Conservation (phyloP, 2,329 filamentous ascomycete species). For the Ampelomyces quisqualis region DNA sequence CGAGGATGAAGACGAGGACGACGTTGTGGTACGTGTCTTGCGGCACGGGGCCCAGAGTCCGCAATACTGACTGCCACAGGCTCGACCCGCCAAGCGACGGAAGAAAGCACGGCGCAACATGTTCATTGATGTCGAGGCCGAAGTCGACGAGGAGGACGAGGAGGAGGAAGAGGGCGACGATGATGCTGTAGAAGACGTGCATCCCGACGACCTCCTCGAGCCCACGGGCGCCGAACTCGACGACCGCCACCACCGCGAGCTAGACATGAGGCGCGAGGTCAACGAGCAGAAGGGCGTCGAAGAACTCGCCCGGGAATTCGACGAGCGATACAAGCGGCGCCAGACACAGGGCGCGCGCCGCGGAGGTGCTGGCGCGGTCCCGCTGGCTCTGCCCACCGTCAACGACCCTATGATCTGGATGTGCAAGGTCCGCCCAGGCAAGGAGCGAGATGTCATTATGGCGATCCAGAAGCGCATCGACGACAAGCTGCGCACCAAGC, state of each 20-base stretch:
- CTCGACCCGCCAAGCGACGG: conserved; percentile 75
- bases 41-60: conserved; percentile 2
- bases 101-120: conserved; percentile 73
- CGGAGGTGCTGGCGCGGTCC: conserved; percentile 34
- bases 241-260: conserved; percentile 88
- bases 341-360: conserved; percentile 36
- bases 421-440: conserved; percentile 88
- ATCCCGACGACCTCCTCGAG: conserved; percentile 85
- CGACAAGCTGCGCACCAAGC: conserved; percentile 74
- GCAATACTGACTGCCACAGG: conserved; percentile 46
- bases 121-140: conserved; percentile 97
- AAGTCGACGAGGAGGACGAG: conserved; percentile 85
- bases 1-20: conserved; percentile 66
- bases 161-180: conserved; percentile 79
- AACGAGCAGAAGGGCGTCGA: conserved; percentile 89
- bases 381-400: conserved; percentile 81
- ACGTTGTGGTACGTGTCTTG: conserved; percentile 30
- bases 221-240: conserved; percentile 76
- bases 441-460: conserved; percentile 88
- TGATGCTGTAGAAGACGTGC: conserved; percentile 83
- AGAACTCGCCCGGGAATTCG: conserved; percentile 78
- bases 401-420: conserved; percentile 97
- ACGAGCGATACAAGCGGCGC: conserved; percentile 83
- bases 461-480: conserved; percentile 86
- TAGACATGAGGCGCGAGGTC: conserved; percentile 87